A percentile compares a stretch with the other conserved stretches of the same genome.
phyloP scores from a whole-genome alignment of 805 yeast species.

The Pichia paraexigua region DNA sequence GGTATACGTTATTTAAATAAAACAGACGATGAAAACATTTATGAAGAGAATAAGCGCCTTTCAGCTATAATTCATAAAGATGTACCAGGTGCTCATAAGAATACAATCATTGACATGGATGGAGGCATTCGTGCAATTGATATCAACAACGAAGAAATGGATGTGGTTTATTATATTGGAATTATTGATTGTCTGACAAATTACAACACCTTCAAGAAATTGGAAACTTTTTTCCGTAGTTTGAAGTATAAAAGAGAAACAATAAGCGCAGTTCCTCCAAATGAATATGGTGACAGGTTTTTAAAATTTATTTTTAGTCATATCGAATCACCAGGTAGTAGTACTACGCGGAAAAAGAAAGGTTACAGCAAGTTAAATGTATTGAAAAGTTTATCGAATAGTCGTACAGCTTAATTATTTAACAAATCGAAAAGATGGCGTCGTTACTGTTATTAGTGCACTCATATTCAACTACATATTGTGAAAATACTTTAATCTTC shows the following conservation, averaged over 20 bases:
- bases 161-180: conserved; percentile 80
- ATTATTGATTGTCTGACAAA: conserved; percentile 89
- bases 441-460: background rate
- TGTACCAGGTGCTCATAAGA: conserved; percentile 5
- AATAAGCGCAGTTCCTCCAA: conserved; percentile 85
- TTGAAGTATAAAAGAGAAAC: conserved; percentile 57
- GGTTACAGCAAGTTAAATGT: background rate
- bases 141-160: conserved; percentile 48
- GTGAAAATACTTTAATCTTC: background rate
- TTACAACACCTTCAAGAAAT: conserved; percentile 60
- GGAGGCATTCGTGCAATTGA: conserved; percentile 80
- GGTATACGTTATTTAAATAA: conserved; percentile 76
- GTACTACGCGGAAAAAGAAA: background rate
- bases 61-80: conserved; percentile 18
- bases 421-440: background rate
- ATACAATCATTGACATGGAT: conserved; percentile 31
- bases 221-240: conserved; percentile 83
- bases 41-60: conserved; percentile 19
- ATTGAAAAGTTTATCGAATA: background rate
- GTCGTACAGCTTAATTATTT: background rate
- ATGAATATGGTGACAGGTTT: conserved; percentile 85
- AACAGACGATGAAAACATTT: conserved; percentile 32
- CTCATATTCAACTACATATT: background rate
- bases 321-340: conserved; percentile 10
- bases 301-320: conserved; percentile 46